Conservation (phyloP, 2,329 filamentous ascomycete species). For the Colletotrichum truncatum region DNA sequence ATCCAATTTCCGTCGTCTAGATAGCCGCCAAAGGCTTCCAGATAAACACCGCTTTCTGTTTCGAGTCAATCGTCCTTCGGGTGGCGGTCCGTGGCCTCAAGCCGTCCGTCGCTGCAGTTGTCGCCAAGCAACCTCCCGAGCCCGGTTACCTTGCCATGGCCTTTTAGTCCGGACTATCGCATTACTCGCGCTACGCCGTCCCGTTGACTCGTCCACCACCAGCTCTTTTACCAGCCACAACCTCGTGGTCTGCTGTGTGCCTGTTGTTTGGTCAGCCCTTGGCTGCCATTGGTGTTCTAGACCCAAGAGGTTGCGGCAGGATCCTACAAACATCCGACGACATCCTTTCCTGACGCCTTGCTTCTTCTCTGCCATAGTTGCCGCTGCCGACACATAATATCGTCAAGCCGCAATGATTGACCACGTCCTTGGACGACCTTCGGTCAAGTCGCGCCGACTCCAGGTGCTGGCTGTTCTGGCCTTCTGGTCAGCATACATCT, state of each 20-base stretch:
- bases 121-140: slow-evolving; percentile 14
- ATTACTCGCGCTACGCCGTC: slow-evolving; percentile 30
- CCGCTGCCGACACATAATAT: not conserved
- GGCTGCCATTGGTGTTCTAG: not conserved
- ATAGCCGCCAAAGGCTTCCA: not conserved
- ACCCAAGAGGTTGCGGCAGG: not conserved
- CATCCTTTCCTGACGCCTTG: not conserved
- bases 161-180: slow-evolving; percentile 15
- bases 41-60: not conserved
- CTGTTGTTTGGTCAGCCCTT: slow-evolving; percentile 20
- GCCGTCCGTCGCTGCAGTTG: not conserved
- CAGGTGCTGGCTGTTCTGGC: slow-evolving; percentile 91
- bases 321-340: slow-evolving; percentile 7
- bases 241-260: slow-evolving; percentile 2
- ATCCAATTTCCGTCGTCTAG: not conserved
- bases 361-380: not conserved
- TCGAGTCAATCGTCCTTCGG: slow-evolving; percentile 2
- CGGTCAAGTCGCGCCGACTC: slow-evolving; percentile 88
- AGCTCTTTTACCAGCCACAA: slow-evolving; percentile 14
- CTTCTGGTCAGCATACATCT: slow-evolving; percentile 89
- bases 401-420: slow-evolving; percentile 67
- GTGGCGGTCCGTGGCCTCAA: slow-evolving; percentile 20
- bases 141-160: slow-evolving; percentile 13
- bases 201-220: slow-evolving; percentile 18
- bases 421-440: slow-evolving; percentile 91